Evolutionary conservation across 257 asterid species (phyloP).

Genomic region (Plantago elongata): DNA sequence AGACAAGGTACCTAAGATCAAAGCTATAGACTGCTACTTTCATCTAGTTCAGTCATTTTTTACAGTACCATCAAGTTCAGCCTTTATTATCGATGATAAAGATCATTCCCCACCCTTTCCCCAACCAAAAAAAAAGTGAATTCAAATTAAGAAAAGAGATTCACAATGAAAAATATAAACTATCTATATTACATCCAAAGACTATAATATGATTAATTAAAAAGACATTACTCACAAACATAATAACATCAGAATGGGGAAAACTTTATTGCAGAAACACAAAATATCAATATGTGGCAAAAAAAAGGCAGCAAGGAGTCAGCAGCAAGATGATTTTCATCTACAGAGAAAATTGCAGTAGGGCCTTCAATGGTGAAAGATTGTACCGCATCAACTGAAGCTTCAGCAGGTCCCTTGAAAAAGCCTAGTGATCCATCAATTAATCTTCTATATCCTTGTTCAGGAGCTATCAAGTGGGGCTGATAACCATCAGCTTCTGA

Average conservation of each 20-base stretch:
- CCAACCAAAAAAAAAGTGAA: background rate
- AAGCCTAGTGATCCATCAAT: conserved; percentile 94
- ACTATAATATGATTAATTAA: background rate
- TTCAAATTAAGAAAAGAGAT: background rate
- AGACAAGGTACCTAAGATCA: too few species aligned
- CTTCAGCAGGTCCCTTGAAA: conserved; percentile 98
- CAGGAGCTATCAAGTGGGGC: conserved; percentile 97
- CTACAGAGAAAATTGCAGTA: background rate
- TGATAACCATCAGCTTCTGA: conserved; percentile 98
- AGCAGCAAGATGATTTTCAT: conserved; percentile 13
- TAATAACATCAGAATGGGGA: background rate
- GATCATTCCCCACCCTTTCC: too few species aligned
- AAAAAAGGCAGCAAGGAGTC: conserved; percentile 7
- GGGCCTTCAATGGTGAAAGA: conserved; percentile 14
- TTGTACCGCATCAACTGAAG: conserved; percentile 92
- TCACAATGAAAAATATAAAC: background rate
- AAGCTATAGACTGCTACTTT: too few species aligned
- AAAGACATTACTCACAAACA: conserved; percentile 5
- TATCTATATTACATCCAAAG: background rate
- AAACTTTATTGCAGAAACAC: background rate
- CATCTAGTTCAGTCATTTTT: too few species aligned
- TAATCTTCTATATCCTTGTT: conserved; percentile 94
- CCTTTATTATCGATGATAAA: too few species aligned
- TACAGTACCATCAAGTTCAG: too few species aligned
- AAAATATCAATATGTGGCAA: background rate